Conservation (phyloP, 1,284 basidiomycete genomes). For the Vanrija sp. region DNA sequence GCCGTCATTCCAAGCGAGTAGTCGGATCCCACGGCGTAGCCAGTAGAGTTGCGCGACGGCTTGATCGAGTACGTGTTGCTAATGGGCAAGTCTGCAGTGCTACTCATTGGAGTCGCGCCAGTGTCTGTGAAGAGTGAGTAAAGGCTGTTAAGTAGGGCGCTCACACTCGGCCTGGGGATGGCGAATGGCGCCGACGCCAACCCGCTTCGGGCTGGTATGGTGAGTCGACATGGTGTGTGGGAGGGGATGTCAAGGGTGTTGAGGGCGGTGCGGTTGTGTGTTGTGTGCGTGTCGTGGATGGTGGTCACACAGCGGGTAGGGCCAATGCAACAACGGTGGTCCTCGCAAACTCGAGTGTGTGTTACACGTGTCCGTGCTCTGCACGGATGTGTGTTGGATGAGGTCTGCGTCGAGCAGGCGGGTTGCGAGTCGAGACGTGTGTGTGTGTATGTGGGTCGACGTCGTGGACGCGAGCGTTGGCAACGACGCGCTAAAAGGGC, state of each 20-base stretch:
- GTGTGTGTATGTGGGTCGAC: background rate
- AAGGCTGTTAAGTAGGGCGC: constrained; percentile 13
- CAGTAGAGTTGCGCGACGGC: constrained; percentile 44
- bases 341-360: background rate
- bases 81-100: constrained; percentile 18
- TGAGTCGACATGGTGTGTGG: constrained; percentile 24
- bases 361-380: constrained; percentile 6
- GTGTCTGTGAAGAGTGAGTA: constrained; percentile 32
- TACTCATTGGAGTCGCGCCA: constrained; percentile 44
- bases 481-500: background rate
- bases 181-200: constrained; percentile 38
- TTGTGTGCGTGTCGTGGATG: background rate
- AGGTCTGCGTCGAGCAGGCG: background rate
- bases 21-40: constrained; percentile 39
- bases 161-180: constrained; percentile 47
- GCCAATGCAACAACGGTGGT: no score
- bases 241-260: background rate
- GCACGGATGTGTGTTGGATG: background rate
- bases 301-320: background rate
- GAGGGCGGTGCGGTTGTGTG: background rate
- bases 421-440: background rate
- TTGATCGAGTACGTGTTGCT: constrained; percentile 33
- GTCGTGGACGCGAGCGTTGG: no score
- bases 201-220: constrained; percentile 38
- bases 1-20: constrained; percentile 44